Base-by-base conservation (phyloP, 2,329 filamentous ascomycete species). In the Metarhizium anisopliae region DNA sequence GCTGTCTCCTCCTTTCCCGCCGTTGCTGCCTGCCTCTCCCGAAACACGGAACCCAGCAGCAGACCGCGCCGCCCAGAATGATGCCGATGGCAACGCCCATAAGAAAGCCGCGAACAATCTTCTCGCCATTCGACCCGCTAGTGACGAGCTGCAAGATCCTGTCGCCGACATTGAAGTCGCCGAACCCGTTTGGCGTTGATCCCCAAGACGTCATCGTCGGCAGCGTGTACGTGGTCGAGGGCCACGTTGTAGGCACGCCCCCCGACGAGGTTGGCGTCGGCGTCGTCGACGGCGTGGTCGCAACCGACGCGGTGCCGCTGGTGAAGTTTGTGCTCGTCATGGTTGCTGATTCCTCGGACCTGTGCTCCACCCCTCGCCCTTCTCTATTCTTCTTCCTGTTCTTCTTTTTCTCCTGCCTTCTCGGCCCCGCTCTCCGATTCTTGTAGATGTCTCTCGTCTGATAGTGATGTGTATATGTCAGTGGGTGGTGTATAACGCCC, bases 11-110 rank as follows among this genome's bases (percentile, higher is more conserved):
- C 16, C 50, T 35, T 52, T 35, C 30, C 25, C 47, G 51, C 18
- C 51, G 47, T 45, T 51, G 42, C 20, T 58, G 60, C 47, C 56
- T 56, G 38, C 61, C 60, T 53, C 58, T 59, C 35, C 58, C 55
- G 43, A 66, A 66, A 53, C 68, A 70, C 35, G 68, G 68, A 42
- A 68, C 62, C 68, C 68, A 70, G 55, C 68, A 70, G 56, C 68
- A 69, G 35, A 67, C 56, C 47, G 69, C 59, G 53, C 67, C 63
- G 47, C 66, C 68, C n/a, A 70, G 55, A 6, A 67, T 55, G 4
- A 70, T 56, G 2, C 68, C 68, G 25, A 69, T 58, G 1, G 64
- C 67, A 30, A 70, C 59, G 45, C 68, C 68, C 49, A 70, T 65
- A 20, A 70, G 60, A 60, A 70, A 69, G 40, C 67, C 68, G 11